Evolutionary conservation across 345 rosid species (phyloP), one percentile per base, ranked within the genome.

Genomic region (Syzygium grande): DNA sequence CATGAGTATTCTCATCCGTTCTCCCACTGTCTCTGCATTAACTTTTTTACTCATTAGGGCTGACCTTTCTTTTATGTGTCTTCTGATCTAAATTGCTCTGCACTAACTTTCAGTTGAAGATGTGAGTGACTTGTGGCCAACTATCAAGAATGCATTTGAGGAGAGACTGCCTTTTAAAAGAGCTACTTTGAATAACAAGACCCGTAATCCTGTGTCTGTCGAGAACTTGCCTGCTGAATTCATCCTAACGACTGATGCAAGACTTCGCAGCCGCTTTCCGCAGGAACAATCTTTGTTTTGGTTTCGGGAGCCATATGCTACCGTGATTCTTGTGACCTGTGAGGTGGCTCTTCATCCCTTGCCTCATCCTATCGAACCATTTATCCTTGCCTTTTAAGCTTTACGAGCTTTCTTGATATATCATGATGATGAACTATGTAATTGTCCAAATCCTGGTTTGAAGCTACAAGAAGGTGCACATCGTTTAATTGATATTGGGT

Each of bases 281-380:
- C 98, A 93, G 90, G 98, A 98, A 89, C 99, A 96, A 55, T 92
- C 92, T 54, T 87, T 96, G 86, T 94, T 92, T 90, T 98, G 98
- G 98, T 98, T 96, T 89, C 90, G 98, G 80, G 99, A 98, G 87
- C 99, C 99, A 2, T 98, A 95, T 89, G 98, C 99, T 85, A 95
- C 97, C 85, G 88, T 98, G 52, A 95, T 98, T 90, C 96, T 98
- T 58, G 99, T 96, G 85, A 96, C 98, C 7, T 98, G 99, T 91
- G 99, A 98, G 99, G 99, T 98, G 94, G 27, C 84, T 54, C 85
- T 49, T n/a, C 49, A 49, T 29, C 85, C 23, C 27, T 55, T 54
- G 27, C 22, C 53, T 86, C 49, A 52, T 27, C 79, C 61, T 10
- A 52, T n/a, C 49, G 54, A 86, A 41, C 41, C 16, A 59, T 58